Evolutionary conservation across 1,284 basidiomycete genomes (phyloP), one percentile per base, ranked within the genome.

Genomic region (Rhodotorula sp.): DNA sequence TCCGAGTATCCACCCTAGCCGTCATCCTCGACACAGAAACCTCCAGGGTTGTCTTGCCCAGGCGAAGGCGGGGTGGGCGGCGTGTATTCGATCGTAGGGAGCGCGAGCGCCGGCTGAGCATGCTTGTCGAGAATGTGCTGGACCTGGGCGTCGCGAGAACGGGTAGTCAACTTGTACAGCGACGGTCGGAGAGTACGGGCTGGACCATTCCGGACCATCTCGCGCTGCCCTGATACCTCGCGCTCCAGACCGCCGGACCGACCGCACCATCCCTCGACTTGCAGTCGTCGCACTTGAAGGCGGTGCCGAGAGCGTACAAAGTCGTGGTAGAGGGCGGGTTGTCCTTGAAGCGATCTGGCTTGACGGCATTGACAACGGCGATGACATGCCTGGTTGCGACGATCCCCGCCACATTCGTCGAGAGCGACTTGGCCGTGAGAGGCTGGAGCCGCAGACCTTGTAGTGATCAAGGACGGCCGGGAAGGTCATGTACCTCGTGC

Each of bases 391-490:
- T 15, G 44, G 70, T 70, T 6, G 59, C 56, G 10, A 24, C 3
- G 32, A 70, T 59, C 8, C 54, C 62, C 2, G 34, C 32, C 27
- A 59, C 17, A 11, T 46, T 27, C 7, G 62, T 64, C 20, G 20
- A 11, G 48, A 67, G 39, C 24, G 59, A 58, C 7, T 65, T n/a
- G 8, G 9, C 46, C 2, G 57, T 63, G 19, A 63, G 34, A 0
- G 59, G 3, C 3, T 1, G 1, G 11, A 1, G 15, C 48, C 34
- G 64, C 68, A 66, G 34, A 48, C 34, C 24, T 67, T 52, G 52
- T 20, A 19, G 55, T 72, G 71, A 13, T 64, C 65, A 36, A 72
- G 57, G 51, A 72, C 67, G 47, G 55, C 29, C 5, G 71, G 62
- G 62, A 65, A 72, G 1, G 59, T 59, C 7, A 32, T 39, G n/a